phyloP scores from a whole-genome alignment of 176 grass and related monocot genomes.

The Carex scoparia region DNA sequence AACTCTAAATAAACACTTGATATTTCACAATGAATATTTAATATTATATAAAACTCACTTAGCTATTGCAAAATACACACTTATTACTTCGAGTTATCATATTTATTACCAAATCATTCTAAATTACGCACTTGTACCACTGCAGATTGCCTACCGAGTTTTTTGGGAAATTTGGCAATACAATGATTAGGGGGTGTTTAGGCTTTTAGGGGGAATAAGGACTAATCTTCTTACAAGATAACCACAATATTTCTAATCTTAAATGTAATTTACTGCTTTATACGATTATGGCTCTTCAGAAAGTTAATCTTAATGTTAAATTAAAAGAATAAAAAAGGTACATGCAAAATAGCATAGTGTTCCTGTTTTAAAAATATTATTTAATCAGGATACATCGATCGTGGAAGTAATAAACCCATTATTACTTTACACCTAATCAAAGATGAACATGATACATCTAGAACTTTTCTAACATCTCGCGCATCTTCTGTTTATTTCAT shows the following conservation, averaged over 20 bases:
- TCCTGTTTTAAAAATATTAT: slow-evolving; percentile 20
- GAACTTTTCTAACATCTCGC: slow-evolving; percentile 1
- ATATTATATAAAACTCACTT: neutral
- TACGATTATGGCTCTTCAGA: neutral
- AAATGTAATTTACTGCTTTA: neutral
- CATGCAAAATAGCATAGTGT: neutral
- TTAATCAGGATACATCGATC: slow-evolving; percentile 15
- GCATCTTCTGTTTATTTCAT: slow-evolving; percentile 28
- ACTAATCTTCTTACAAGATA: neutral
- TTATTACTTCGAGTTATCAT: neutral
- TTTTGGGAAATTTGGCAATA: too few species aligned
- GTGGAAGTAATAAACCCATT: slow-evolving; percentile 25
- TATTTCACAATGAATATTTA: too few species aligned
- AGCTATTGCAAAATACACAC: neutral
- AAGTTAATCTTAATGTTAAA: neutral
- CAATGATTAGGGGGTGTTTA: too few species aligned
- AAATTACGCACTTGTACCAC: too few species aligned
- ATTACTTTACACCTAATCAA: slow-evolving; percentile 26
- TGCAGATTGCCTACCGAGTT: too few species aligned
- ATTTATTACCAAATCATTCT: too few species aligned
- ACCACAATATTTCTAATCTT: neutral
- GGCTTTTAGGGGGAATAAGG: neutral
- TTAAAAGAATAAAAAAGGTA: neutral
- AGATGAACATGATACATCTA: slow-evolving; percentile 17
- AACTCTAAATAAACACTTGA: too few species aligned